Base-by-base conservation (phyloP, 768 basidiomycete genomes). In the Leccinum fibrillosum region DNA sequence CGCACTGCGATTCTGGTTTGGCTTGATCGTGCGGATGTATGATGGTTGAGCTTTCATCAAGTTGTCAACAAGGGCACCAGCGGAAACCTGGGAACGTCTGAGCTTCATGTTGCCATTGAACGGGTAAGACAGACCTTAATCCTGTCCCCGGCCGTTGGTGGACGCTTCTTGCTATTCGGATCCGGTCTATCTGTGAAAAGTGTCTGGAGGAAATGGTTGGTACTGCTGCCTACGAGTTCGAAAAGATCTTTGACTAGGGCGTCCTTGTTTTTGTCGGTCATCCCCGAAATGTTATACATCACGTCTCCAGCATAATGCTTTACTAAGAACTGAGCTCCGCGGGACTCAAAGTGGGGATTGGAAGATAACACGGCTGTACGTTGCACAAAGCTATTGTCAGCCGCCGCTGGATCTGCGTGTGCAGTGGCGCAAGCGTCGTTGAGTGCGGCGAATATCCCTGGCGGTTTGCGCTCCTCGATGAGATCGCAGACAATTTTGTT, bases 201-300 rank as follows among this genome's bases (percentile, higher is more conserved):
- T 0, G 78, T 78, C 68, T 94, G 93, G 59, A 99, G 68, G 80
- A 98, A 99, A 48, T 81, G 76, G 68, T 98, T 95, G 13, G 82
- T 78, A 63, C 91, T 93, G 47, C 79, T 76, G 6, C 85, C 90
- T 55, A 98, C 79, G 47, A 98, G 82, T 66, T 99, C 96, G 55
- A 98, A 79, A 17, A 98, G 76, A 69, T 98, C 97, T 72, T 98
- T 98, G 74, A 94, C 82, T 53, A 99, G 80, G 1, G 93, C 86
- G 68, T 99, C 97, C 81, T 99, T 99, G 80, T 99, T 99, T 82
- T 99, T 99, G 76, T 99, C 97, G 15, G 97, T 98, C 96, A 99
- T 99, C 3, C 97, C 97, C 7, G 89, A 72, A 12, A 98, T 87
- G 61, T 95, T 97, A 77, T 99, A 99, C 85, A 94, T 91, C 61